Percentiles rank a stretch among this genome's conserved stretches.
phyloP scores from a whole-genome alignment of 2,329 filamentous ascomycete genomes.

The Biscogniauxia marginata region DNA sequence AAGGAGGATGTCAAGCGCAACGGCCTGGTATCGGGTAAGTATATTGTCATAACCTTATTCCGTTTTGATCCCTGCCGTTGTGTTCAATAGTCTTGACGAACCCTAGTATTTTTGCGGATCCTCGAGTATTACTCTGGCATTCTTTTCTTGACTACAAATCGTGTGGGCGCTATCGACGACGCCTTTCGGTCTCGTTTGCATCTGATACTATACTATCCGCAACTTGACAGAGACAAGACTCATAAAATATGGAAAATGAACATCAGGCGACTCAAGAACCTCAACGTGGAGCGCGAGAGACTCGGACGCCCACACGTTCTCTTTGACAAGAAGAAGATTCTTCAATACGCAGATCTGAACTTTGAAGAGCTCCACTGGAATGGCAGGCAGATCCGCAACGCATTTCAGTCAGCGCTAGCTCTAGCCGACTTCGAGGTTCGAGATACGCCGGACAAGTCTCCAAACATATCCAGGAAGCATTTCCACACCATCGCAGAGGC shows the following conservation, averaged over 20 bases:
- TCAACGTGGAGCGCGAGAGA: conserved; percentile 13
- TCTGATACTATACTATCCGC: conserved; percentile 35
- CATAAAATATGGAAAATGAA: conserved; percentile 31
- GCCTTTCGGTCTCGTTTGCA: conserved; percentile 43
- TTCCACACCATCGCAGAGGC: conserved; percentile 11
- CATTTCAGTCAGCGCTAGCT: conserved; percentile 31
- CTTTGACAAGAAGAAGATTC: conserved; percentile 24
- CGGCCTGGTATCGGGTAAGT: conserved; percentile 25
- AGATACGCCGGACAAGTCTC: conserved; percentile 2
- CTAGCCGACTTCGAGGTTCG: conserved; percentile 24
- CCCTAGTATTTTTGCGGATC: conserved; percentile 38
- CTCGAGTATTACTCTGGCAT: conserved; percentile 43
- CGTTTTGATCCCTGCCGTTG: neutral
- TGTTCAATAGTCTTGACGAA: neutral
- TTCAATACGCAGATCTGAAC: conserved; percentile 15
- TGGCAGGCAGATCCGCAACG: conserved; percentile 35
- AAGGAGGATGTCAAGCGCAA: conserved; percentile 27
- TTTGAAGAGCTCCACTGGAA: conserved; percentile 30
- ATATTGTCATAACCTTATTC: neutral
- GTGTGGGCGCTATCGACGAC: conserved; percentile 44
- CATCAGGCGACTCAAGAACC: conserved; percentile 19
- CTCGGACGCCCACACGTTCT: conserved; percentile 13
- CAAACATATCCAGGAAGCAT: conserved; percentile 3
- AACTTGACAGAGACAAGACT: conserved; percentile 20
- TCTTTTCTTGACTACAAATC: conserved; percentile 46